Percentiles rank a stretch among this genome's conserved stretches.
These are phyloP conservation scores for Colletotrichum karsti DNA, from an alignment of 2,329 filamentous ascomycete species.

Conservation along the genomic window DNA sequence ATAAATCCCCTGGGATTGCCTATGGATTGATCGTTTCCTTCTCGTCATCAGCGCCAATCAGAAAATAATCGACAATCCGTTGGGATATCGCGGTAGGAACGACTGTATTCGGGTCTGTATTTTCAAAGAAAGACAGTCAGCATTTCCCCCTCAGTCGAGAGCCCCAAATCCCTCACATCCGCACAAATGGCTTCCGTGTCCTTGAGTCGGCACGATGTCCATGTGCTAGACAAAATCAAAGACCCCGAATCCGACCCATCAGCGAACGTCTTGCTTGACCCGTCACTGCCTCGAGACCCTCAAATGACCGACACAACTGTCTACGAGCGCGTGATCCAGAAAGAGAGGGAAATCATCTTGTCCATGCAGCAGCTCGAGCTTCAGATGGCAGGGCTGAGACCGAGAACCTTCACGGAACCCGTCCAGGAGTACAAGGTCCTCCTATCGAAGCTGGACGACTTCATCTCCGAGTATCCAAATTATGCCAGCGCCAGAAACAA, in stretches of 20 bases:
- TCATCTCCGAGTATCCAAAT: conserved; percentile 66
- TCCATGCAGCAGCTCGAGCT: conserved; percentile 64
- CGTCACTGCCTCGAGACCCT: conserved; percentile 64
- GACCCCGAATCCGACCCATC: conserved; percentile 71
- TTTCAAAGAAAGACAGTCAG: not conserved
- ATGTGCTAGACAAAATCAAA: conserved; percentile 72
- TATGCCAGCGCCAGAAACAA: conserved; percentile 82
- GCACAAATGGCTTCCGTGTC: conserved; percentile 54
- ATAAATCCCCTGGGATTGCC: not conserved
- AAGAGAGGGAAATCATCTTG: conserved; percentile 62
- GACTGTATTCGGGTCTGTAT: not conserved
- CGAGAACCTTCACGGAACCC: conserved; percentile 46
- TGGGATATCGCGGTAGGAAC: not conserved
- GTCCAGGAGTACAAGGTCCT: conserved; percentile 55
- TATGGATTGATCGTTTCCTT: not conserved
- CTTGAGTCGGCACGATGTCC: conserved; percentile 66
- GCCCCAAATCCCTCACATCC: not conserved
- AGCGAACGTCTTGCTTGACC: conserved; percentile 61
- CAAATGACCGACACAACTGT: conserved; percentile 58
- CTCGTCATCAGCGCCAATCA: not conserved
- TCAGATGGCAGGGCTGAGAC: conserved; percentile 54
- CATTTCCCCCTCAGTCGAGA: not conserved
- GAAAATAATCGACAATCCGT: not conserved
- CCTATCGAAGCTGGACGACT: conserved; percentile 57
- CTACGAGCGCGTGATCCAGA: conserved; percentile 59